Conservation (phyloP, 345 rosid species). For the Reutealis trisperma region DNA sequence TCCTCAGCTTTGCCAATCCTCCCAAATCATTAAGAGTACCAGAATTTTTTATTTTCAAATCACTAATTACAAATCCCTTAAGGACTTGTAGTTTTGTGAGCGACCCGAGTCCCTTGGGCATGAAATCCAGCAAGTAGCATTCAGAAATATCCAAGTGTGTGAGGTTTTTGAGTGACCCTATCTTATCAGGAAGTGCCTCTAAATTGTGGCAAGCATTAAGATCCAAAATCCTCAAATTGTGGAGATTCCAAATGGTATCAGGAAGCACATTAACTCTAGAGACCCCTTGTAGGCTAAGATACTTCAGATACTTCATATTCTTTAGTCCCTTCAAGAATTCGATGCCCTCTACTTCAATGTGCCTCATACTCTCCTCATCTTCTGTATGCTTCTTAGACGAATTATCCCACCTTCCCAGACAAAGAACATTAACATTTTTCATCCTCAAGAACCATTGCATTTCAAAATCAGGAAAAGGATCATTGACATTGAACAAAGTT, state of each 20-base stretch:
- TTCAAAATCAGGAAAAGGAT: conserved; percentile 42
- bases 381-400: conserved; percentile 12
- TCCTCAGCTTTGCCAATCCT: conserved; percentile 24
- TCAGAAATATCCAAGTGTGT: conserved; percentile 49
- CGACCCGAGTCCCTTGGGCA: conserved; percentile 41
- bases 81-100: conserved; percentile 52
- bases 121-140: conserved; percentile 42
- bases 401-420: conserved; percentile 52
- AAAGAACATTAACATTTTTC: conserved; percentile 33
- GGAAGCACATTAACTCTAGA: conserved; percentile 46
- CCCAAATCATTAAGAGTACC: conserved; percentile 24
- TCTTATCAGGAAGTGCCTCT: conserved; percentile 45
- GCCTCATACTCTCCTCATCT: conserved; percentile 18
- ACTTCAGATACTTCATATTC: conserved; percentile 32
- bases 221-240: conserved; percentile 47
- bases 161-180: conserved; percentile 45
- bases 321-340: conserved; percentile 33
- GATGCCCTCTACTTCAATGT: conserved; percentile 42
- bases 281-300: conserved; percentile 60
- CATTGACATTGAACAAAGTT: conserved; percentile 53
- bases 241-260: conserved; percentile 29
- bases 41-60: neutral
- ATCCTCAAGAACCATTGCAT: conserved; percentile 41
- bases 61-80: conserved; percentile 60
- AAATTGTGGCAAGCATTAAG: conserved; percentile 58